A percentile compares a stretch with the other conserved stretches of the same genome.
Evolutionary conservation across 2,329 filamentous ascomycete genomes (phyloP).

Genomic region (Domatiomyces catenatus): DNA sequence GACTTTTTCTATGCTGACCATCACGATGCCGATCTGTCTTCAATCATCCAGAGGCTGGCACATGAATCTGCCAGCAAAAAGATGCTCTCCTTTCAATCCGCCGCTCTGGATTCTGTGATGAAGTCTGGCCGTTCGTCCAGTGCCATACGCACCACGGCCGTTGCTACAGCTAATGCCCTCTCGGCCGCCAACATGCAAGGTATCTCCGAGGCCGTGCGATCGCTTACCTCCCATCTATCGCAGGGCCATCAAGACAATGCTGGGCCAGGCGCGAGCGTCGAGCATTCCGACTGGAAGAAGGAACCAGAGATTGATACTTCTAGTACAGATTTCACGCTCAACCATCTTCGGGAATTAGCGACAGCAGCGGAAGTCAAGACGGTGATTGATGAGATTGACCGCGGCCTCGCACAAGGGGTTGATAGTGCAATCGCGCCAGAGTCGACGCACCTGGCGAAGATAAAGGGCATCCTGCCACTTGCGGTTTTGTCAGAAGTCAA

Average conservation of each 20-base stretch:
- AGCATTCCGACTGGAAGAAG: background rate
- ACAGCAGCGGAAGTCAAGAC: background rate
- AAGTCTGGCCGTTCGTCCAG: conserved; percentile 37
- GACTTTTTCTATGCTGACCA: conserved; percentile 90
- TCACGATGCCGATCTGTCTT: conserved; percentile 58
- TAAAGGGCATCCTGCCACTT: conserved; percentile 25
- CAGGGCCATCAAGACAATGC: background rate
- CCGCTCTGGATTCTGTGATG: conserved; percentile 76
- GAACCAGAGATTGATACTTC: background rate
- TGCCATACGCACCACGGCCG: conserved; percentile 34
- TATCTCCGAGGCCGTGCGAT: conserved; percentile 56
- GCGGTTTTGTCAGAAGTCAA: conserved; percentile 69
- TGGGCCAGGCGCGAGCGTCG: background rate
- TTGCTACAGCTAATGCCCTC: conserved; percentile 29
- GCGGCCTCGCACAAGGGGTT: background rate
- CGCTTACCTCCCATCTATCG: background rate
- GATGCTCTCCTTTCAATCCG: conserved; percentile 77
- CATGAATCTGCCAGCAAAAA: conserved; percentile 81
- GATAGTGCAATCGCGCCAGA: too few relatives aligned
- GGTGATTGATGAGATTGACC: background rate
- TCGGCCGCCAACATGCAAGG: conserved; percentile 71
- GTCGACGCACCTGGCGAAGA: background rate
- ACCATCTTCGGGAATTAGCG: background rate
- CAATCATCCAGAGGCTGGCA: conserved; percentile 66
- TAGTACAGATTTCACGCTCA: background rate